Evolutionary conservation across 2,329 filamentous ascomycete species (phyloP), one percentile per base, ranked within the genome.

Genomic region (Grosmannia huntii): DNA sequence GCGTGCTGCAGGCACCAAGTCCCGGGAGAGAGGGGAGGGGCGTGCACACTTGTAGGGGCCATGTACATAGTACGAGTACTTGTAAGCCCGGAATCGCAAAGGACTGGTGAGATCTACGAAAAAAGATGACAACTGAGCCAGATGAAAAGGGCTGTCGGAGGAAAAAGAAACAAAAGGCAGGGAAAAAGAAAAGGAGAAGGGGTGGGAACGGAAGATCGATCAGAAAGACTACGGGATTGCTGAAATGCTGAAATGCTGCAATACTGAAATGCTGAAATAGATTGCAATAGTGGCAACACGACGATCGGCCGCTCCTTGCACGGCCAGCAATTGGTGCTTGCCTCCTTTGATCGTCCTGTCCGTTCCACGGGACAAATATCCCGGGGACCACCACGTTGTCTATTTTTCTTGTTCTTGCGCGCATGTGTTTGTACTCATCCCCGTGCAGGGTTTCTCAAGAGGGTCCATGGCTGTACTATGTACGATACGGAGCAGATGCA

Each of bases 1-100:
- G 53, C 57, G 48, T 59, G 53, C 57, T 59, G 57, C 57, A 59
- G 57, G 57, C 57, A 59, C 57, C 48, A 55, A 58, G 46, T 51
- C 53, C 53, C 52, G 57, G 53, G 57, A 28, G 12, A 28, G 12
- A 31, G 54, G 21, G 11, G n/a, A n/a, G 46, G 53, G n/a, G 36
- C 46, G 49, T 3, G 6, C 51, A 14, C 23, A 10, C 50, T n/a
- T 36, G 25, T 28, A 31, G 12, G 28, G 25, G 36, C 16, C 19
- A 19, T n/a, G 36, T n/a, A n/a, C n/a, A n/a, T n/a, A n/a, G n/a
- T n/a, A n/a, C 25, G 55, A 28, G 25, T 44, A 55, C 36, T 25
- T 23, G 28, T 9, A 38, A 25, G 48, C 48, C 23, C 48, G 25
- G 27, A 19, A n/a, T 4, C 41, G 41, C 14, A n/a, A 7, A n/a